phyloP scores from a whole-genome alignment of 805 yeast genomes.

The Candida incommunis region DNA sequence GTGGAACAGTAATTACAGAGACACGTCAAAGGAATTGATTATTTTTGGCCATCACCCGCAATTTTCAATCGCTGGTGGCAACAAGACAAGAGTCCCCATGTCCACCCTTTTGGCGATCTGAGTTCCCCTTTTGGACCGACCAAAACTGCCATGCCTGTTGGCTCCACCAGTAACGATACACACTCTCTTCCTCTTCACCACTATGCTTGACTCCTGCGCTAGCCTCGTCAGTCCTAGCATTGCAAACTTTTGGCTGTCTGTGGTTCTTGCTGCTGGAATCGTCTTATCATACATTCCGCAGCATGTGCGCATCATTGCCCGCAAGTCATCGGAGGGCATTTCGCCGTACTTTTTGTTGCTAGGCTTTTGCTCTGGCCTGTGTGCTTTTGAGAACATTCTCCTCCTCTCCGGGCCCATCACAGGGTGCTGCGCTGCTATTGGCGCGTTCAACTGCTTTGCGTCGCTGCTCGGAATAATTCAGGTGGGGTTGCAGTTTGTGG shows the following conservation, averaged over 20 bases:
- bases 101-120: no score
- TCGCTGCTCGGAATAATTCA: conserved; percentile 16
- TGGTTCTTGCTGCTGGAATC: conserved; percentile 50
- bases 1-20: no score
- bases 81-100: no score
- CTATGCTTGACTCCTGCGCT: background rate
- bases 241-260: conserved; percentile 34
- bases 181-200: no score
- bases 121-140: no score
- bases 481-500: conserved; percentile 11
- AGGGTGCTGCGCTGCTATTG: conserved; percentile 35
- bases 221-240: conserved; percentile 29
- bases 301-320: conserved; percentile 39
- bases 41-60: no score
- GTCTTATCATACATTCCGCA: conserved; percentile 65
- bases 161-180: no score
- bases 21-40: no score
- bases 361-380: conserved; percentile 55
- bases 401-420: conserved; percentile 48
- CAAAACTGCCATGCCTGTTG: no score
- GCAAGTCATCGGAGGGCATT: conserved; percentile 62
- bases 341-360: conserved; percentile 58
- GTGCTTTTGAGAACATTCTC: conserved; percentile 52
- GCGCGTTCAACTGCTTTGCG: conserved; percentile 11
- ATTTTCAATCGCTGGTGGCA: no score